phyloP scores from a whole-genome alignment of 768 basidiomycete species.

The Aureoboletus auriporus region DNA sequence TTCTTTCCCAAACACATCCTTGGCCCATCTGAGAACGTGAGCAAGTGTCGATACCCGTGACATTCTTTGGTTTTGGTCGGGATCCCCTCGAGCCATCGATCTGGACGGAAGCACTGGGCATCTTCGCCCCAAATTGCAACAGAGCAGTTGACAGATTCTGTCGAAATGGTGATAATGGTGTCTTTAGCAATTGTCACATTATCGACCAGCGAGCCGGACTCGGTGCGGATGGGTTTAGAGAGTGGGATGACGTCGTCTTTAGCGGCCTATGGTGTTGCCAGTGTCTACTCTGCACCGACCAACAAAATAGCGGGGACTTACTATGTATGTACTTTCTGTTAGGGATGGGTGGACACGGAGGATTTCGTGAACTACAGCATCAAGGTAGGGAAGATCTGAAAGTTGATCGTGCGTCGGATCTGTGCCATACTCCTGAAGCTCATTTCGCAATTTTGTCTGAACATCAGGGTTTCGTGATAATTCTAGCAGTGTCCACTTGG shows the following conservation, averaged over 20 bases:
- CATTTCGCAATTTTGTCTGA: slow-evolving; percentile 47
- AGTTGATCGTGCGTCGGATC: slow-evolving; percentile 58
- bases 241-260: slow-evolving; percentile 60
- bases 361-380: slow-evolving; percentile 44
- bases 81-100: slow-evolving; percentile 51
- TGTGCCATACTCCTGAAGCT: slow-evolving; percentile 37
- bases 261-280: slow-evolving; percentile 23
- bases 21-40: slow-evolving; percentile 49
- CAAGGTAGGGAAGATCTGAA: slow-evolving; percentile 48
- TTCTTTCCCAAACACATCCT: slow-evolving; percentile 44
- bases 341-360: slow-evolving; percentile 42
- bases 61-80: slow-evolving; percentile 34
- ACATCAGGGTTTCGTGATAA: slow-evolving; percentile 41
- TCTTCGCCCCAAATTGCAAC: slow-evolving; percentile 57
- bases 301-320: slow-evolving; percentile 3
- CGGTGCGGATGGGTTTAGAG: slow-evolving; percentile 38
- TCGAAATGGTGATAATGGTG: slow-evolving; percentile 39
- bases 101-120: slow-evolving; percentile 54
- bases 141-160: slow-evolving; percentile 47
- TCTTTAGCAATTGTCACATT: slow-evolving; percentile 45
- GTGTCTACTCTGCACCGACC: background rate
- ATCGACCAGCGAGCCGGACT: slow-evolving; percentile 35
- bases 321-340: slow-evolving; percentile 10
- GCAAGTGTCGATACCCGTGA: slow-evolving; percentile 45
- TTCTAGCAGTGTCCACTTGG: slow-evolving; percentile 58